A percentile compares a stretch with the other conserved stretches of the same genome.
Evolutionary conservation across 441 rosid genomes (phyloP).

Genomic region (Aleurites moluccanus): DNA sequence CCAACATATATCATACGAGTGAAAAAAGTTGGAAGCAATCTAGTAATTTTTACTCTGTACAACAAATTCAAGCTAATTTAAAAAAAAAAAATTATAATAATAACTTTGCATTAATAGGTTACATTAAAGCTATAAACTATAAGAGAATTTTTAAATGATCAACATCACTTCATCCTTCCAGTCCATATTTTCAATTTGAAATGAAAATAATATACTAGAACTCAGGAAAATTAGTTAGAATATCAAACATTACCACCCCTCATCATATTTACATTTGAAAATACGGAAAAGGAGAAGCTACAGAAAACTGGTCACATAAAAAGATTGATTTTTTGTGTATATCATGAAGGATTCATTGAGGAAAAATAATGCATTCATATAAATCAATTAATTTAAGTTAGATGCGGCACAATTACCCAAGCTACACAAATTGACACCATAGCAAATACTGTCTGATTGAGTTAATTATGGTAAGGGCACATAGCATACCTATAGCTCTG

Average conservation of each 20-base stretch:
- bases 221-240: not conserved
- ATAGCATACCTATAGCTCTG: constrained; percentile 72
- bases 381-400: not conserved
- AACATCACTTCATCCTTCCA: not conserved
- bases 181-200: not conserved
- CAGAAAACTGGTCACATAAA: not conserved
- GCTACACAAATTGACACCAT: not conserved
- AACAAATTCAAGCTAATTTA: not conserved
- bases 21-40: not conserved
- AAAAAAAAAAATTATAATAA: not conserved
- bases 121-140: not conserved
- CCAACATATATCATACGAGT: not conserved
- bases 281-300: not conserved
- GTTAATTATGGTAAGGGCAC: not conserved
- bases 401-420: not conserved
- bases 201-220: not conserved
- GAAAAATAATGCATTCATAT: not conserved
- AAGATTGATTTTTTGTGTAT: not conserved
- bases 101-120: not conserved
- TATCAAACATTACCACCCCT: not conserved
- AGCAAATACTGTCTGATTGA: not conserved
- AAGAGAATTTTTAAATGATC: no score
- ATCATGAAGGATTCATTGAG: not conserved
- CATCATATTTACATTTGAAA: not conserved
- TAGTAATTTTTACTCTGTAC: not conserved